Evolutionary conservation across 1,139 yeast species (phyloP), one percentile per base, ranked within the genome.

Genomic region (Pneumocystis sp.): DNA sequence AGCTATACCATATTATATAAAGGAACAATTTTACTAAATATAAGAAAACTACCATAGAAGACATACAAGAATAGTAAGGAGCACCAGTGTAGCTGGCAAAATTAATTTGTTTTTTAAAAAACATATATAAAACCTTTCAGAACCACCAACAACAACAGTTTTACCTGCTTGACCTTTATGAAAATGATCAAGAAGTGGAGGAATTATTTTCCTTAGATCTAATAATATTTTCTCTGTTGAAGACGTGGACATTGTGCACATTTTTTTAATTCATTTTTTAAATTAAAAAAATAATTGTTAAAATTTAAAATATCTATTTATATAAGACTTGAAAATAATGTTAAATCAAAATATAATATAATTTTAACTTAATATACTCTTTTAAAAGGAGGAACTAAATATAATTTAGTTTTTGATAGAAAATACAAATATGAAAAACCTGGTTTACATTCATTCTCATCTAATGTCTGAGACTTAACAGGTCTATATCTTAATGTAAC

Each of bases 91-190:
- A 89, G 72, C 57, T 50, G 6, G n/a, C 7, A 25, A 25, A 25
- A 79, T 77, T 56, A 17, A 29, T 39, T 34, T 42, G 25, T 42
- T 40, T 64, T 65, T 45, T 39, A 37, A 39, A 8, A 67, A 78
- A 68, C 74, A 79, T 77, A 19, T 44, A 50, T 12, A 50, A 50
- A 50, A 50, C 57, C 91, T 97, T 73, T 88, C 95, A 74, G 95
- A 86, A 1, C 98, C 98, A 17, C 98, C 98, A 67, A 93, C 82
- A 0, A 93, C 89, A 7, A 86, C 90, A 3, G 93, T 79, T 68
- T 89, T 80, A 3, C 97, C 97, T 1, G 91, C 88, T 76, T 93
- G 97, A 59, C 98, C 98, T 74, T 93, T 93, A 76, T 93, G 87
- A 74, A 87, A 86, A 7, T 75, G 71, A 4, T 89, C 83, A 7